phyloP scores from a whole-genome alignment of 352 stramenopile genomes.

The Pythium sukuiense region DNA sequence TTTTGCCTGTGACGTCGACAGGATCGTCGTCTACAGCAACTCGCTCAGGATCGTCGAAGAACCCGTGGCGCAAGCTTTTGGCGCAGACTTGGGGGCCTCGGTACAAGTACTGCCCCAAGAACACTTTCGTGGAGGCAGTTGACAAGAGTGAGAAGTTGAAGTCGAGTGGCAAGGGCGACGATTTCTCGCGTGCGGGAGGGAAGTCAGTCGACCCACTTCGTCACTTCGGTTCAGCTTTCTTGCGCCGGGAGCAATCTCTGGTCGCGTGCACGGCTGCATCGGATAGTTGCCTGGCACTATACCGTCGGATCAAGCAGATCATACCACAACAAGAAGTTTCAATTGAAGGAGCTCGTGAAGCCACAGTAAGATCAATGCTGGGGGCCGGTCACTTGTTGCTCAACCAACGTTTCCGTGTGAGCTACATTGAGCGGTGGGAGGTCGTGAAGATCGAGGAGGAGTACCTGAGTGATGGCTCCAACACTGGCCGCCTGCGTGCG shows the following conservation, averaged over 20 bases:
- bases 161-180: neutral
- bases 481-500: constrained; percentile 38
- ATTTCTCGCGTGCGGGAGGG: neutral
- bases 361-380: constrained; percentile 54
- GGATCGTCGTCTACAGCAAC: neutral
- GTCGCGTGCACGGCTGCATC: constrained; percentile 2
- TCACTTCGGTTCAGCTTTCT: constrained; percentile 20
- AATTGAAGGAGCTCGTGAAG: constrained; percentile 53
- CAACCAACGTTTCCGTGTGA: constrained; percentile 72
- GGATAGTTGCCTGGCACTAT: constrained; percentile 8
- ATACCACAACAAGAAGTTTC: constrained; percentile 7
- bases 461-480: constrained; percentile 46
- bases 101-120: constrained; percentile 20
- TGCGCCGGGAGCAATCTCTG: constrained; percentile 10
- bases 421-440: constrained; percentile 79
- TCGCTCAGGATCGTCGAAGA: neutral
- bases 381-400: constrained; percentile 59
- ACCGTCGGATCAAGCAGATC: constrained; percentile 15
- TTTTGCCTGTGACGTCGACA: neutral
- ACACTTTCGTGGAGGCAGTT: constrained; percentile 14
- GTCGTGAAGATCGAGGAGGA: constrained; percentile 54
- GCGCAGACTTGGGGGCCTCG: constrained; percentile 25
- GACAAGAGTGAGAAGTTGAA: neutral
- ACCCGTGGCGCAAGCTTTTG: constrained; percentile 15
- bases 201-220: constrained; percentile 19